Percentiles rank a stretch among this genome's conserved stretches.
phyloP scores from a whole-genome alignment of 176 grass and related monocot species.

The Hordeum vulgare region DNA sequence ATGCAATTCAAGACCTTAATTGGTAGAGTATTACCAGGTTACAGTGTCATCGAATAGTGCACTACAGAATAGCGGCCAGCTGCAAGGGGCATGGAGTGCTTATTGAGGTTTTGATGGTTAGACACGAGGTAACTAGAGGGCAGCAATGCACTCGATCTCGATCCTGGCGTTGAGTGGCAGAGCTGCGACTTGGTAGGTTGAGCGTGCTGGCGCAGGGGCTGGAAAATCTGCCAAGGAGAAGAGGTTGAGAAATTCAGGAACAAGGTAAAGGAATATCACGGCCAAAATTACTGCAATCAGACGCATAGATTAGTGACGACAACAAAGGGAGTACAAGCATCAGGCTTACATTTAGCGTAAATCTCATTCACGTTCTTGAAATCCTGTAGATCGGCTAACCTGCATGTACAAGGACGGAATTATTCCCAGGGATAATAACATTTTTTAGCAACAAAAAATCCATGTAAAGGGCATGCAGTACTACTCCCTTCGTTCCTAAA shows the following conservation, averaged over 20 bases:
- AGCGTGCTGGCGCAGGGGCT: conserved; percentile 68
- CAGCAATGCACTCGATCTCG: conserved; percentile 90
- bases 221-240: conserved; percentile 60
- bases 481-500: too few relatives aligned
- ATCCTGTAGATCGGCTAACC: conserved; percentile 89
- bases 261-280: neutral
- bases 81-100: conserved; percentile 21
- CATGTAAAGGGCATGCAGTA: neutral
- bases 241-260: neutral
- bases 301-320: neutral
- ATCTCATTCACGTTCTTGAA: conserved; percentile 98
- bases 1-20: neutral
- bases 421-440: neutral
- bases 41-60: neutral
- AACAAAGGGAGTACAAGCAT: neutral
- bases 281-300: neutral
- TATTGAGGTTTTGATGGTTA: conserved; percentile 8
- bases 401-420: conserved; percentile 24
- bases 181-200: conserved; percentile 90
- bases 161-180: conserved; percentile 87
- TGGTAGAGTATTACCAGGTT: neutral
- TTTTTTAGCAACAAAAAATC: neutral
- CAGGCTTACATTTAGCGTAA: conserved; percentile 81
- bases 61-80: neutral
- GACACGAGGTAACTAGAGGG: conserved; percentile 30